These are phyloP conservation scores for Carex parvula DNA, from an alignment of 176 grass and related monocot genomes.

Conservation along the genomic window DNA sequence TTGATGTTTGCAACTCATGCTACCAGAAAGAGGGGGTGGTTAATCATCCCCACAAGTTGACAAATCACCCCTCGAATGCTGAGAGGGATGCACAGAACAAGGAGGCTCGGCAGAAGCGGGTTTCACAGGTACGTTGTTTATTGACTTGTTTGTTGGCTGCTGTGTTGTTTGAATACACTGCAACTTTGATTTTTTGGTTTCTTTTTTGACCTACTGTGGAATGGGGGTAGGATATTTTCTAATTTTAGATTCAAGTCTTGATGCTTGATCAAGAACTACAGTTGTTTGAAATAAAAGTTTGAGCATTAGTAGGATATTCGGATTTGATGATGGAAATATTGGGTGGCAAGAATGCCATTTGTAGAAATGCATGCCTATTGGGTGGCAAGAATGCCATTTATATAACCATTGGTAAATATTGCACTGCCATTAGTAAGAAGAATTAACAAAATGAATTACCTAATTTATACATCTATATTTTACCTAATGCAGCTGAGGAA, in stretches of 20 bases:
- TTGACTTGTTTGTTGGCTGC: neutral
- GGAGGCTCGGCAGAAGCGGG: conserved; percentile 91
- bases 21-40: conserved; percentile 76
- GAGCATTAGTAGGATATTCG: neutral
- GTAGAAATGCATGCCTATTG: neutral
- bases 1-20: conserved; percentile 92
- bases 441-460: conserved; percentile 6
- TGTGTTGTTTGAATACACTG: conserved; percentile 21
- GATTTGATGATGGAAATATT: neutral
- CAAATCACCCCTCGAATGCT: conserved; percentile 74
- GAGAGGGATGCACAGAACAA: conserved; percentile 94
- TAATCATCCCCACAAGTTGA: conserved; percentile 84
- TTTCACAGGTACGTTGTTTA: conserved; percentile 64
- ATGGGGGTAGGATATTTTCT: conserved; percentile 50
- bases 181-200: conserved; percentile 72
- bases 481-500: conserved; percentile 71
- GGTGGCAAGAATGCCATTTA: too few relatives aligned
- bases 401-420: neutral
- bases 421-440: neutral
- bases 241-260: neutral
- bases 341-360: neutral
- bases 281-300: neutral
- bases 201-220: conserved; percentile 70
- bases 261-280: neutral
- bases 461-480: neutral